Percentiles rank a stretch among this genome's conserved stretches.
These are phyloP conservation scores for Calonectria fujianensis DNA, from an alignment of 2,329 filamentous ascomycete genomes.

Conservation along the genomic window DNA sequence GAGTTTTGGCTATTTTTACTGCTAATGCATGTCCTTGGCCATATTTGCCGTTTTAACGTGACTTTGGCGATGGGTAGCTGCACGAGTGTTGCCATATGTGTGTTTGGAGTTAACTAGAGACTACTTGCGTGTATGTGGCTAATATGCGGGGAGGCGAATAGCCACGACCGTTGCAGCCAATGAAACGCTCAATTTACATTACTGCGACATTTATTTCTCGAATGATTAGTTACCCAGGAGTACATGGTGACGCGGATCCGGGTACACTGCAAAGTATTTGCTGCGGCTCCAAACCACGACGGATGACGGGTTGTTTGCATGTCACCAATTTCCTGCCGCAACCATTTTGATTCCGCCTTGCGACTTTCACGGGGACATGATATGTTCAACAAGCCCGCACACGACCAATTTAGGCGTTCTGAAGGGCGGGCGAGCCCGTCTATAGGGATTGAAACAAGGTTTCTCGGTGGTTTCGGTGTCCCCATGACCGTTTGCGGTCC, in stretches of 20 bases:
- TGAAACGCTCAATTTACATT: not conserved
- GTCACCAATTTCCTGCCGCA: not conserved
- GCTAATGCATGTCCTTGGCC: not conserved
- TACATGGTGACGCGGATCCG: slow-evolving; percentile 1
- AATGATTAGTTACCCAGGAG: not conserved
- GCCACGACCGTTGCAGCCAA: not conserved
- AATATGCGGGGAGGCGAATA: not conserved
- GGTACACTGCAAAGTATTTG: not conserved
- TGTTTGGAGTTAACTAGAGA: not conserved
- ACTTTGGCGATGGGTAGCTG: no score
- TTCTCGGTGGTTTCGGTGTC: slow-evolving; percentile 13
- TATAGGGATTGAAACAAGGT: not conserved
- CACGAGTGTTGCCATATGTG: not conserved
- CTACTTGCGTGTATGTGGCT: not conserved
- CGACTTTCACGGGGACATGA: not conserved
- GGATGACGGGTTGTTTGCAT: not conserved
- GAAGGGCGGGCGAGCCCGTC: not conserved
- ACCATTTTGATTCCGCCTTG: not conserved
- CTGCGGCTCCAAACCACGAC: not conserved
- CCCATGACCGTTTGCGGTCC: not conserved
- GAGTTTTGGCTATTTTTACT: not conserved
- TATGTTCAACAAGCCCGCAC: not conserved
- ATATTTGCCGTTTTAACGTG: not conserved
- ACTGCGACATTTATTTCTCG: not conserved
- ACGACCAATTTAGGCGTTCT: not conserved